Percentiles rank a stretch among this genome's conserved stretches.
Evolutionary conservation across 108 stramenopile genomes (phyloP).

Genomic region (Nitzschia inconspicua): DNA sequence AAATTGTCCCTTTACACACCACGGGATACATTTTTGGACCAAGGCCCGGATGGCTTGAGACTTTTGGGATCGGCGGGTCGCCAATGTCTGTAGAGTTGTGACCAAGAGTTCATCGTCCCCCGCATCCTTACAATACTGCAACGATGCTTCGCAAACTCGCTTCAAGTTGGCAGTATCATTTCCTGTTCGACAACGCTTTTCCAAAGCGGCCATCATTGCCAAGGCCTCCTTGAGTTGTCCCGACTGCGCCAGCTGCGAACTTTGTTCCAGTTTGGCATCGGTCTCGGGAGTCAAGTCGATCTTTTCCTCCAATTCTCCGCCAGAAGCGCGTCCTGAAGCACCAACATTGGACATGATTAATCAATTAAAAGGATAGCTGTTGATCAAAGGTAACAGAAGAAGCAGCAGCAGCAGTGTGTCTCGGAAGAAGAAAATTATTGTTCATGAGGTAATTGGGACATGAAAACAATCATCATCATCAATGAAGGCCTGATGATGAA

Average conservation of each 20-base stretch:
- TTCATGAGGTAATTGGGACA: background rate
- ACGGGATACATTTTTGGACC: conserved; percentile 65
- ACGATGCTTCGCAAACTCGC: conserved; percentile 61
- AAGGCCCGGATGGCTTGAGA: conserved; percentile 62
- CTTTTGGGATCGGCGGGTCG: conserved; percentile 81
- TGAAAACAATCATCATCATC: no score
- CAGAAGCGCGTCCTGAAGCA: conserved; percentile 63
- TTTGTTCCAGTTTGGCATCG: conserved; percentile 74
- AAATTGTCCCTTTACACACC: conserved; percentile 49
- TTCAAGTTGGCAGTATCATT: conserved; percentile 79
- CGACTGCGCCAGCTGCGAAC: conserved; percentile 38
- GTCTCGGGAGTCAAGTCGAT: conserved; percentile 76
- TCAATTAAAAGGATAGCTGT: background rate
- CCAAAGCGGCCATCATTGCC: conserved; percentile 68
- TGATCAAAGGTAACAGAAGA: no score
- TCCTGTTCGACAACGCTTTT: conserved; percentile 83
- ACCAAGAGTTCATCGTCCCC: conserved; percentile 53
- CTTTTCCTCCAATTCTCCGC: conserved; percentile 86
- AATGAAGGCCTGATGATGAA: no score
- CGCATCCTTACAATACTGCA: conserved; percentile 58
- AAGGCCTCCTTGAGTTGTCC: conserved; percentile 59
- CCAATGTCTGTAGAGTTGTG: conserved; percentile 59
- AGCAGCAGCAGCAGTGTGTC: no score
- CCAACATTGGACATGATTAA: conserved; percentile 22
- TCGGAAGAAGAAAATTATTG: background rate